Base-by-base conservation (phyloP, 192 early-diverging fungal genomes). In the Endogone sp. region DNA sequence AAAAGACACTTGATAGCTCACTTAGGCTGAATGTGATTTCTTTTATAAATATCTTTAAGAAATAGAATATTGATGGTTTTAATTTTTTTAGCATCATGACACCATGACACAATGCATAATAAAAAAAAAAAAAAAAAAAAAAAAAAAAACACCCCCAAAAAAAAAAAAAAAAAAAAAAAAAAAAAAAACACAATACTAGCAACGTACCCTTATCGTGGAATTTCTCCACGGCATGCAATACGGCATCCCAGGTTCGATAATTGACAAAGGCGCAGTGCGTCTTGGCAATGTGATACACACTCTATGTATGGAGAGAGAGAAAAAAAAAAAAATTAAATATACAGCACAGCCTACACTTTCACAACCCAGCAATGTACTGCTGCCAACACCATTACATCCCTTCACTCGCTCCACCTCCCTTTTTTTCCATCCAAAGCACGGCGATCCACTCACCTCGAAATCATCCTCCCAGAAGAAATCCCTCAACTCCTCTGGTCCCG, bases 241-340 rank as follows among this genome's bases (percentile, higher is more conserved):
- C 81, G 1, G 81, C 81, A 23, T 82, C 81, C 27, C 79, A 74
- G 27, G 75, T 80, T 44, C 76, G 73, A 56, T 82, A 82, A 31
- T 82, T 82, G 23, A 82, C 81, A 67, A 82, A 82, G 4, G 81
- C 81, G 61, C 81, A 82, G 56, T 82, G 74, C 6, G 78, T 78
- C 55, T 80, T 82, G 55, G 73, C 70, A 22, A 82, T 63, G 22
- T 75, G 79, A 31, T 80, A 82, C 24, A 82, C 79, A 25, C 78
- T 82, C 81, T 82, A 32, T 29, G 26, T 82, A 32, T 29, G 26
- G 27, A 0, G 29, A 28, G 24, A 70, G 56, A 11, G 37, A 44
- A 44, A 13, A 44, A 4, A 37, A 44, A 16, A 60, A 64, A 27
- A 44, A 26, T 58, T 56, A 62, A 64, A 31, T 60, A 65, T 62